These are phyloP conservation scores for Ceratocystis albifundus DNA, from an alignment of 2,329 filamentous ascomycete genomes.

Conservation along the genomic window DNA sequence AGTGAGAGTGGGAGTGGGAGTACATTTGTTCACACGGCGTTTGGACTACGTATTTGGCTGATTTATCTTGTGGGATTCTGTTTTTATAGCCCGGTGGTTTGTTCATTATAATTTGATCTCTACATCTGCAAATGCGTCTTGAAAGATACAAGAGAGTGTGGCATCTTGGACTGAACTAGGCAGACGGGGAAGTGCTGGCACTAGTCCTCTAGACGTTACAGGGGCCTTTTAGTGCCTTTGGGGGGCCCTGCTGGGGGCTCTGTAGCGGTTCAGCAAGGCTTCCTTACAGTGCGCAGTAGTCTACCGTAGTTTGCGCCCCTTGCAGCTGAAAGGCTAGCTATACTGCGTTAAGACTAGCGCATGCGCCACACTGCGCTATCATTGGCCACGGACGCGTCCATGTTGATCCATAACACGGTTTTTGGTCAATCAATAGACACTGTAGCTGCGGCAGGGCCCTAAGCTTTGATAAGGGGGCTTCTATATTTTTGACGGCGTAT, in stretches of 20 bases:
- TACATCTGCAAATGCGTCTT: not conserved
- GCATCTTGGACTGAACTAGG: not conserved
- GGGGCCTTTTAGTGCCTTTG: not conserved
- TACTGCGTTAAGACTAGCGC: not conserved
- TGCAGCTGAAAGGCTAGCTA: not conserved
- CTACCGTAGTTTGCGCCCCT: not conserved
- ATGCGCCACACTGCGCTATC: not conserved
- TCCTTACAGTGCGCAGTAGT: not conserved
- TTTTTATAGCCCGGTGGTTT: not conserved
- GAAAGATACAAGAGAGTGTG: not conserved
- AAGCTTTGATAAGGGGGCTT: not conserved
- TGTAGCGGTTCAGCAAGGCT: not conserved
- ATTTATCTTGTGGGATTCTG: not conserved
- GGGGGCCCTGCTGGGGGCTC: not conserved
- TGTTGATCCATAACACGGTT: not conserved
- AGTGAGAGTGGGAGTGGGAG: too few relatives aligned
- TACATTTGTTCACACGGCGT: conserved; percentile 9
- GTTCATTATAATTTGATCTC: not conserved
- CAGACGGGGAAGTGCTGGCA: not conserved
- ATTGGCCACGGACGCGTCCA: not conserved
- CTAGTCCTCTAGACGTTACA: not conserved
- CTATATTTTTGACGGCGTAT: not conserved
- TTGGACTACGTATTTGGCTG: not conserved
- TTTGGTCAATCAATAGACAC: not conserved
- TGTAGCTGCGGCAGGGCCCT: not conserved